Conservation (phyloP, 345 rosid species). For the Excoecaria agallocha region DNA sequence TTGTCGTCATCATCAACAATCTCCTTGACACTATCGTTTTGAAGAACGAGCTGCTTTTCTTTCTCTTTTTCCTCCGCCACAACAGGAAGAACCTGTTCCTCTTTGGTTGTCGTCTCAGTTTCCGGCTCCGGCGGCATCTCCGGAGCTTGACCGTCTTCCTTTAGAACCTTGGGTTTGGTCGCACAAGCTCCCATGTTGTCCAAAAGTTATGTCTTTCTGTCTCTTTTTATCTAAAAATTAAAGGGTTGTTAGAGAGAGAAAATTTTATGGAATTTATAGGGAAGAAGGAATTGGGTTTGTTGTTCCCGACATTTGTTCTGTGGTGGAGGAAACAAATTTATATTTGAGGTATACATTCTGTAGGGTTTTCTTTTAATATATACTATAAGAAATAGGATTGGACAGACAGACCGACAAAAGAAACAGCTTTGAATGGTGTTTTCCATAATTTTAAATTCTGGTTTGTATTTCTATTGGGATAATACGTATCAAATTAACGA, state of each 20-base stretch:
- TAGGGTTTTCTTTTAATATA: too few species aligned
- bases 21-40: conserved; percentile 2
- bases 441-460: neutral
- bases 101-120: conserved; percentile 14
- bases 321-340: conserved; percentile 2
- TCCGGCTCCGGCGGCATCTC: conserved; percentile 12
- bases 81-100: conserved; percentile 13
- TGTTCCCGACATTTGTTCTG: conserved; percentile 35
- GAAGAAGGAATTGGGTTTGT: neutral
- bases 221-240: neutral
- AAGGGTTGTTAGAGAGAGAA: neutral
- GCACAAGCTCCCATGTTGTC: conserved; percentile 51
- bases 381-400: neutral
- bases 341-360: too few species aligned
- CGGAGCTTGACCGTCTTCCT: conserved; percentile 29
- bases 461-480: neutral
- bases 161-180: conserved; percentile 47
- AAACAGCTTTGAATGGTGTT: conserved; percentile 18
- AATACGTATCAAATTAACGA: too few species aligned
- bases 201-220: neutral
- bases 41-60: conserved; percentile 22
- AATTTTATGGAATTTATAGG: neutral
- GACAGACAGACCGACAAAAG: conserved; percentile 23
- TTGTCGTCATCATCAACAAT: conserved; percentile 12
- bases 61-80: conserved; percentile 25